phyloP scores from a whole-genome alignment of 176 grass and related monocot species.

The Areca catechu region DNA sequence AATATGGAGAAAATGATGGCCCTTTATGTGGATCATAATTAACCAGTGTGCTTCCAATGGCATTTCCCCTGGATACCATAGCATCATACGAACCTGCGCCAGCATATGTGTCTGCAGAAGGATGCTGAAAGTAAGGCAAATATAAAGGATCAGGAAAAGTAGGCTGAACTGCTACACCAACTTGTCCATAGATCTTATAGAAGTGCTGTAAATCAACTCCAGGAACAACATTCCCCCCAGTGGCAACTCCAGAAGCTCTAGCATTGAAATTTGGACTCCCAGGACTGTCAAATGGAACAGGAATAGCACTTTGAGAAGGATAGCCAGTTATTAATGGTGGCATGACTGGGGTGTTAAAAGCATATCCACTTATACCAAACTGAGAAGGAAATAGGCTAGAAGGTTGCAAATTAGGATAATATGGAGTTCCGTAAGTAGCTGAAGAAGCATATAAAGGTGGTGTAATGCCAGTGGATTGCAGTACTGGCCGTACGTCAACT shows the following conservation, averaged over 20 bases:
- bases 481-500: constrained; percentile 49
- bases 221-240: constrained; percentile 30
- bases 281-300: constrained; percentile 40
- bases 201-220: constrained; percentile 58
- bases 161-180: constrained; percentile 48
- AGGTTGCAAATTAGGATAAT: constrained; percentile 52
- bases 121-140: constrained; percentile 60
- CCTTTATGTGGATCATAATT: constrained; percentile 49
- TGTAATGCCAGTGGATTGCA: constrained; percentile 39
- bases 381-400: constrained; percentile 40
- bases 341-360: constrained; percentile 45
- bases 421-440: constrained; percentile 46
- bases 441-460: constrained; percentile 44
- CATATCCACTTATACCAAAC: constrained; percentile 42
- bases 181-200: constrained; percentile 72
- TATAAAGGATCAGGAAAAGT: constrained; percentile 53
- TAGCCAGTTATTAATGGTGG: constrained; percentile 53
- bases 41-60: constrained; percentile 37
- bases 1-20: constrained; percentile 24
- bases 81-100: constrained; percentile 60
- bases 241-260: constrained; percentile 44
- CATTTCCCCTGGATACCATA: constrained; percentile 40
- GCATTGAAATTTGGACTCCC: constrained; percentile 51
- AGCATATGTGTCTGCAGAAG: constrained; percentile 42
- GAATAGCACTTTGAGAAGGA: constrained; percentile 49